Conservation (phyloP, 2,329 filamentous ascomycete genomes). For the Ophidiomyces ophidiicola region DNA sequence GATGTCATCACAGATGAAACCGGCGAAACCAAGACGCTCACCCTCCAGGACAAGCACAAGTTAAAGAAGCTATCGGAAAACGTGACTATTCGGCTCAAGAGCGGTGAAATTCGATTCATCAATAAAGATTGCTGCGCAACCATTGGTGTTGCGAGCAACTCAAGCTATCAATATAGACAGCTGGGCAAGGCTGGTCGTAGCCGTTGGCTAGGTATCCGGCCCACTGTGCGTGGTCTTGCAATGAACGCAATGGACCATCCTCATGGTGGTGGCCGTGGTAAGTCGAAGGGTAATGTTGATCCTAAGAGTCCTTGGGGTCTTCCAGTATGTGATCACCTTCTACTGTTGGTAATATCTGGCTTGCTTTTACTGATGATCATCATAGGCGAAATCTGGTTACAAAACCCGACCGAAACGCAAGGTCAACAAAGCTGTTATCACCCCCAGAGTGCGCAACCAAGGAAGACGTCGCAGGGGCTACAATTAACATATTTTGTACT, state of each 20-base stretch:
- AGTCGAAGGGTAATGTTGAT: conserved; percentile 95
- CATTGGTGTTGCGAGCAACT: conserved; percentile 86
- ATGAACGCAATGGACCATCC: conserved; percentile 99
- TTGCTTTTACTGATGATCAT: conserved; percentile 13
- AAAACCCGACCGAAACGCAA: conserved; percentile 86
- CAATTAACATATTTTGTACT: conserved; percentile 30
- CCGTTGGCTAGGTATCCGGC: conserved; percentile 85
- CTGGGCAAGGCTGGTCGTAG: conserved; percentile 91
- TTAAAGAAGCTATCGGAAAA: conserved; percentile 56
- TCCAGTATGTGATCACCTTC: conserved; percentile 54
- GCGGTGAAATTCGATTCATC: conserved; percentile 80
- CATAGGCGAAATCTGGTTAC: conserved; percentile 50
- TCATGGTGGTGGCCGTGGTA: conserved; percentile 96
- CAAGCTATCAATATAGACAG: conserved; percentile 76
- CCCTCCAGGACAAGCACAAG: conserved; percentile 30
- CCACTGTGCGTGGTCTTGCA: conserved; percentile 89
- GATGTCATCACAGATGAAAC: conserved; percentile 10
- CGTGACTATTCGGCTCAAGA: conserved; percentile 77
- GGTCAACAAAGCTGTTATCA: conserved; percentile 81
- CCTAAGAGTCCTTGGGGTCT: conserved; percentile 94
- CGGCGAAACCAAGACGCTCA: conserved; percentile 17
- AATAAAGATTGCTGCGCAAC: conserved; percentile 89
- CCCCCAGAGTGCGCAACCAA: conserved; percentile 72
- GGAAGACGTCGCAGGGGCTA: conserved; percentile 68
- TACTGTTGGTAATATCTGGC: conserved; percentile 4